Evolutionary conservation across 805 yeast genomes (phyloP).

Genomic region (Candida vartiovaarae): DNA sequence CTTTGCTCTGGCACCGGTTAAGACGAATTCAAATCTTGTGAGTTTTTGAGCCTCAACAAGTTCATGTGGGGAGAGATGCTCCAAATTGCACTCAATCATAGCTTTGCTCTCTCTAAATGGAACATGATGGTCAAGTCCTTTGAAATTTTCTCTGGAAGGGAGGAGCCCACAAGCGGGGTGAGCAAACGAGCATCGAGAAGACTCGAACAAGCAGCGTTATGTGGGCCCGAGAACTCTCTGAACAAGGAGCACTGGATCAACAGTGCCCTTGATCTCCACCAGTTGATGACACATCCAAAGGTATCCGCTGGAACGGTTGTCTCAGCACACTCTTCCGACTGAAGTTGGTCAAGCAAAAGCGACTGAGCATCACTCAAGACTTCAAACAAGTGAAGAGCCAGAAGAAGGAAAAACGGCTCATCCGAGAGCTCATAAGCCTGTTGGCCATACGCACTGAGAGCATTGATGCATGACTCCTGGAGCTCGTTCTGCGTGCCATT

Average conservation of each 20-base stretch:
- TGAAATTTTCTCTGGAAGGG: constrained; percentile 25
- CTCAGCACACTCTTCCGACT: constrained; percentile 25
- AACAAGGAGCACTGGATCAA: constrained; percentile 58
- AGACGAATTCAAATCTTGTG: constrained; percentile 52
- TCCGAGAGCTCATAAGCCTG: constrained; percentile 57
- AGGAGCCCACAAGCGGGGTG: constrained; percentile 13
- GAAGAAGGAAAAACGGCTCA: constrained; percentile 38
- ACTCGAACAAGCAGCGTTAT: constrained; percentile 29
- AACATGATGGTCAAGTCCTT: constrained; percentile 39
- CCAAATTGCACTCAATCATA: constrained; percentile 56
- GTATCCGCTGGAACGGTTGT: constrained; percentile 8
- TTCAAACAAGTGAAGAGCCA: constrained; percentile 40
- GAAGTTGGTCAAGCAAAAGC: constrained; percentile 20
- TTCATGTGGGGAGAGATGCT: constrained; percentile 49
- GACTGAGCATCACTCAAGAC: constrained; percentile 26
- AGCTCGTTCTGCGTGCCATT: constrained; percentile 8
- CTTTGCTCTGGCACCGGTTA: constrained; percentile 86
- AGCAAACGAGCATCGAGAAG: constrained; percentile 23
- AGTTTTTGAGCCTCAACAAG: constrained; percentile 49
- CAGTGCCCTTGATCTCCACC: constrained; percentile 75
- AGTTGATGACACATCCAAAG: constrained; percentile 40
- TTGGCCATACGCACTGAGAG: constrained; percentile 58
- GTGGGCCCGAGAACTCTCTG: constrained; percentile 51
- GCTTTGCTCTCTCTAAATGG: constrained; percentile 60
- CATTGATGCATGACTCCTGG: constrained; percentile 25